phyloP scores from a whole-genome alignment of 352 stramenopile genomes.

The Phytophthora megakarya region DNA sequence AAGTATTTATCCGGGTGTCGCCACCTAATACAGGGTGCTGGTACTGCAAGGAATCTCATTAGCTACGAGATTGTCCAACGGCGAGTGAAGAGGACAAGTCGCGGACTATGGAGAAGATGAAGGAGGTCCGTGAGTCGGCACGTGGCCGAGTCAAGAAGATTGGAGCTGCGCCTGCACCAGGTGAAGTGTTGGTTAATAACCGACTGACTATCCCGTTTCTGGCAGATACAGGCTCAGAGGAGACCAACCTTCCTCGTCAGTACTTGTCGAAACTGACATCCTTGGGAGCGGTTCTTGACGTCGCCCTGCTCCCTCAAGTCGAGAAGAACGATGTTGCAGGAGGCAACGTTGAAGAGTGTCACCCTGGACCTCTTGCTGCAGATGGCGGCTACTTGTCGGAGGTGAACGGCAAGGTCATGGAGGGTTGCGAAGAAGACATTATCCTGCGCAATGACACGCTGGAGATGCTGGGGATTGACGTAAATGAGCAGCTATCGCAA shows the following conservation, averaged over 20 bases:
- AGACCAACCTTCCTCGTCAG: not conserved
- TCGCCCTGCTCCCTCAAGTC: not conserved
- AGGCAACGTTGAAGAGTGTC: not conserved
- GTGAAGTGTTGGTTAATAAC: conserved; percentile 2
- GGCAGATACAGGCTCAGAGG: not conserved
- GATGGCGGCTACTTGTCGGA: conserved; percentile 3
- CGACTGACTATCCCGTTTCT: conserved; percentile 1
- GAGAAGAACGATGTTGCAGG: not conserved
- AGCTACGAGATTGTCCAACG: conserved; percentile 3
- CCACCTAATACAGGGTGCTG: conserved; percentile 6
- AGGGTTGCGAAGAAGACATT: conserved; percentile 1
- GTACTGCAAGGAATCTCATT: conserved; percentile 6
- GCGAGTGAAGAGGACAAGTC: conserved; percentile 10
- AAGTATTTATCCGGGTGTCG: not conserved
- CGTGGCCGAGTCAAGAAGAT: too few relatives aligned
- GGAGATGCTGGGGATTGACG: conserved; percentile 3
- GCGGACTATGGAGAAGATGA: conserved; percentile 2
- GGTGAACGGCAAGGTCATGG: conserved; percentile 11
- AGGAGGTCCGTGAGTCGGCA: not conserved
- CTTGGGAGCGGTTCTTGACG: not conserved
- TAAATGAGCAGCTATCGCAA: conserved; percentile 15
- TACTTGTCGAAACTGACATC: not conserved
- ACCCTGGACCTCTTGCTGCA: conserved; percentile 6
- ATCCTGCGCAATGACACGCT: conserved; percentile 11
- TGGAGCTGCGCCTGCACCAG: not conserved